Conservation (phyloP, 108 stramenopile genomes). For the Hondaea fermentalgiana region DNA sequence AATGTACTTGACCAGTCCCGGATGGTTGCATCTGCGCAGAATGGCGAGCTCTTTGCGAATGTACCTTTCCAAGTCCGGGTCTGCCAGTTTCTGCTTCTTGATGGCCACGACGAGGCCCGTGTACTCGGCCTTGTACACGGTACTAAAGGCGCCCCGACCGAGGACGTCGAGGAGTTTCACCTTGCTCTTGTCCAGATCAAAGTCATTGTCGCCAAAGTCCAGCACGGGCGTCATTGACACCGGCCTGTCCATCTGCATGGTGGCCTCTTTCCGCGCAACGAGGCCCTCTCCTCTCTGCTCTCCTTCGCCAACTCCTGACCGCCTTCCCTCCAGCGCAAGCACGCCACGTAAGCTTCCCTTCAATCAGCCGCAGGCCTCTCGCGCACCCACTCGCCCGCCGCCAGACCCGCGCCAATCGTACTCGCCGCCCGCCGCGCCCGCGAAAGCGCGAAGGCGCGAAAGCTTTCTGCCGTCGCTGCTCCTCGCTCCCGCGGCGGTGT, state of each 20-base stretch:
- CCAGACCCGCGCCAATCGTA: too few relatives aligned
- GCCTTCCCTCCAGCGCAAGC: too few relatives aligned
- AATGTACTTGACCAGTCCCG: constrained; percentile 15
- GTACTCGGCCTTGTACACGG: constrained; percentile 15
- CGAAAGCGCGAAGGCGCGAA: too few relatives aligned
- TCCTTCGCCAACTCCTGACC: too few relatives aligned
- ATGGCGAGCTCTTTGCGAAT: constrained; percentile 7
- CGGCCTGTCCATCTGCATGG: neutral
- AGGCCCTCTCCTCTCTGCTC: too few relatives aligned
- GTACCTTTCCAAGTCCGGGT: constrained; percentile 20
- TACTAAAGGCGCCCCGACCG: constrained; percentile 19
- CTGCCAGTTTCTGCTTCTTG: constrained; percentile 10
- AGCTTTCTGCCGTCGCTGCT: too few relatives aligned
- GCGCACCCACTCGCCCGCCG: too few relatives aligned
- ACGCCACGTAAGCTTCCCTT: too few relatives aligned
- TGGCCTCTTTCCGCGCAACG: neutral
- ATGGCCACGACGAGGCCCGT: neutral
- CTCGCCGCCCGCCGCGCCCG: too few relatives aligned
- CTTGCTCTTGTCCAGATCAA: neutral
- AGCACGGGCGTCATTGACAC: neutral
- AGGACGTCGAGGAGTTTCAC: neutral
- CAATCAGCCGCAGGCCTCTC: too few relatives aligned
- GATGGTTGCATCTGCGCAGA: neutral
- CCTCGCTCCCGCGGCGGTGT: too few relatives aligned
- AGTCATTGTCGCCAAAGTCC: neutral